Conservation (phyloP, 768 basidiomycete genomes). For the Suillus cothurnatus region DNA sequence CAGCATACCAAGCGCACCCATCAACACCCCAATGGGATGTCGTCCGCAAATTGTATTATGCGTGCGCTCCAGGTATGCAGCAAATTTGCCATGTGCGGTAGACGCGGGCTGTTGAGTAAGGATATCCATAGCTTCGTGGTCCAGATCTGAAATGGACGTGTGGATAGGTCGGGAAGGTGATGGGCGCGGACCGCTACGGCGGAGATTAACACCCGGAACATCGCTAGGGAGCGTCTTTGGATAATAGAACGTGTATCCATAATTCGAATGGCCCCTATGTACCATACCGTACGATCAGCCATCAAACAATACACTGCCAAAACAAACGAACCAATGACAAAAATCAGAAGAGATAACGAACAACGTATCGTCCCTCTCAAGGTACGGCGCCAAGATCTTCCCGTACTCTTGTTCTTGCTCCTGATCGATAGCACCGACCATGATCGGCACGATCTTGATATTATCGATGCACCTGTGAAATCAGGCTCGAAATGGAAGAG, state of each 20-base stretch:
- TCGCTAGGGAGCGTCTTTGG: conserved; percentile 57
- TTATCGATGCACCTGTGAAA: conserved; percentile 50
- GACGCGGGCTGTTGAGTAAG: conserved; percentile 59
- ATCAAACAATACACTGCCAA: background rate
- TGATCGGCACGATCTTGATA: conserved; percentile 84
- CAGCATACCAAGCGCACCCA: conserved; percentile 71
- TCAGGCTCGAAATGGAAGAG: background rate
- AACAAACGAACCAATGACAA: conserved; percentile 82
- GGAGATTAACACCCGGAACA: conserved; percentile 51
- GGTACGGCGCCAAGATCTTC: conserved; percentile 74
- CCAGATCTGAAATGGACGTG: conserved; percentile 79
- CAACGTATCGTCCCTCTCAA: conserved; percentile 76
- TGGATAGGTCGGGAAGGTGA: conserved; percentile 67
- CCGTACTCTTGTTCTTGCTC: conserved; percentile 67
- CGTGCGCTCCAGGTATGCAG: conserved; percentile 67
- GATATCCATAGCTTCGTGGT: conserved; percentile 83
- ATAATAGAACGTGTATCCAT: conserved; percentile 88
- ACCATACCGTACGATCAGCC: background rate
- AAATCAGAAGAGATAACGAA: conserved; percentile 96
- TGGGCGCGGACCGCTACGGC: conserved; percentile 42
- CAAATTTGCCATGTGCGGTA: conserved; percentile 62
- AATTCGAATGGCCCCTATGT: conserved; percentile 71
- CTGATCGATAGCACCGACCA: conserved; percentile 79
- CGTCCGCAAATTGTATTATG: conserved; percentile 97
- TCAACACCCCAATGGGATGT: conserved; percentile 91